These are phyloP conservation scores for Alternaria sp. DNA, from an alignment of 2,329 filamentous ascomycete genomes.

Conservation along the genomic window DNA sequence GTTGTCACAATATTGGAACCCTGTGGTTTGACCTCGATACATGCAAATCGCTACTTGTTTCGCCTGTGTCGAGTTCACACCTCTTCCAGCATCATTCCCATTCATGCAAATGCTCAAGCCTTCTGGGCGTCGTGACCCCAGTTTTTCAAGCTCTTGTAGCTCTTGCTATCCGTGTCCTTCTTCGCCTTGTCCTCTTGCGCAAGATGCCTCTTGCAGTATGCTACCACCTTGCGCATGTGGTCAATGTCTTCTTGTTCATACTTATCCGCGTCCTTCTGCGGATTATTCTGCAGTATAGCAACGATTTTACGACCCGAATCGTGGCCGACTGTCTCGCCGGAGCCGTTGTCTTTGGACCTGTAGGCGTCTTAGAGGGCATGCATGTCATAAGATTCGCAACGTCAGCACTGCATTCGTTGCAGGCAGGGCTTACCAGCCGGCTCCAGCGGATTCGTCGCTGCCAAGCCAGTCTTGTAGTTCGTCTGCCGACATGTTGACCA, in stretches of 20 bases:
- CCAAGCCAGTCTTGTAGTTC: conserved; percentile 69
- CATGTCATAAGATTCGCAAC: background rate
- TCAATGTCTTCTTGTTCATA: conserved; percentile 64
- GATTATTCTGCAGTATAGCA: conserved; percentile 67
- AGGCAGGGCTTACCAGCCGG: conserved; percentile 58
- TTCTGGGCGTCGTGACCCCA: conserved; percentile 48
- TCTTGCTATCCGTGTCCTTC: conserved; percentile 60
- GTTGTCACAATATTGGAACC: background rate
- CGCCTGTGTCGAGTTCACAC: background rate
- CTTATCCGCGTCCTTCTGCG: conserved; percentile 60
- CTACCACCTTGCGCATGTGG: conserved; percentile 68
- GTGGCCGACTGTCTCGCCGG: conserved; percentile 68
- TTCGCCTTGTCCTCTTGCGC: conserved; percentile 67
- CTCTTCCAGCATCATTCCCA: background rate
- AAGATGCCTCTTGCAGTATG: conserved; percentile 70
- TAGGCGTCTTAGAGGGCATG: background rate
- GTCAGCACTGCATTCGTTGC: background rate
- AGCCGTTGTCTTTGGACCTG: conserved; percentile 55
- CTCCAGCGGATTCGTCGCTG: conserved; percentile 61
- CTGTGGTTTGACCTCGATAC: background rate
- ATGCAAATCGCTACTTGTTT: background rate
- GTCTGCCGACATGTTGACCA: conserved; percentile 69
- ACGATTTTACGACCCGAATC: conserved; percentile 68
- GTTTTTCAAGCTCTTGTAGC: conserved; percentile 55
- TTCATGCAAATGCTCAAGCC: conserved; percentile 6